These are phyloP conservation scores for Hyphopichia fennica DNA, from an alignment of 1,139 yeast genomes.

Conservation along the genomic window DNA sequence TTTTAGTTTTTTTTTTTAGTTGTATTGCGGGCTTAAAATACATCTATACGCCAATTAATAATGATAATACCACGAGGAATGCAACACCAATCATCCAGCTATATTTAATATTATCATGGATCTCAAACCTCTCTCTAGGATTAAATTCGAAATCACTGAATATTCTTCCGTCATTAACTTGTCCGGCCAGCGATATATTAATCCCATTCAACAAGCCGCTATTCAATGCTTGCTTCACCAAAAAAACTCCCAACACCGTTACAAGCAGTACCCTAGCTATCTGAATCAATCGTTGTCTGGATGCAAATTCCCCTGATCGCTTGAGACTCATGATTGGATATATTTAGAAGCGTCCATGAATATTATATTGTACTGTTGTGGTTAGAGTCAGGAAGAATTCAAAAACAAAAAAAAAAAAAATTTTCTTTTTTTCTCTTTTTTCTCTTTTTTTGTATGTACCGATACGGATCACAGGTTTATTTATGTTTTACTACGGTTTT, in stretches of 20 bases:
- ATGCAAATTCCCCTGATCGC: too few species aligned
- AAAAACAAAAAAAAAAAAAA: too few species aligned
- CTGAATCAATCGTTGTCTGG: neutral
- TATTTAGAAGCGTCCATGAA: too few species aligned
- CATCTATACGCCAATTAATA: neutral
- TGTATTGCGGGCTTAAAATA: neutral
- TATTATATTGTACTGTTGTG: too few species aligned
- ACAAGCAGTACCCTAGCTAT: neutral
- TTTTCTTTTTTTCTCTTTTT: too few species aligned
- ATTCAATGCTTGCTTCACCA: neutral
- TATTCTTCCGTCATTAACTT: slow-evolving; percentile 6
- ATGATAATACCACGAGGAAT: neutral
- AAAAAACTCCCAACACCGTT: neutral
- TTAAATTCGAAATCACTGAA: slow-evolving; percentile 17
- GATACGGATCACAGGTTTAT: too few species aligned
- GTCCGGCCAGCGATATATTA: neutral
- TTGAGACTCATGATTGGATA: too few species aligned
- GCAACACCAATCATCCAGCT: slow-evolving; percentile 13
- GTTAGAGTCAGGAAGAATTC: too few species aligned
- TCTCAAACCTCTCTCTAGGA: slow-evolving; percentile 25
- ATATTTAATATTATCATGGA: slow-evolving; percentile 19
- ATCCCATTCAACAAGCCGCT: neutral
- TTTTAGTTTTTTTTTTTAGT: neutral
- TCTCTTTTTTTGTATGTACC: too few species aligned
- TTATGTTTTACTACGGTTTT: too few species aligned